Evolutionary conservation across 345 rosid species (phyloP), one percentile per base, ranked within the genome.

Genomic region (Ceriops zippeliana): DNA sequence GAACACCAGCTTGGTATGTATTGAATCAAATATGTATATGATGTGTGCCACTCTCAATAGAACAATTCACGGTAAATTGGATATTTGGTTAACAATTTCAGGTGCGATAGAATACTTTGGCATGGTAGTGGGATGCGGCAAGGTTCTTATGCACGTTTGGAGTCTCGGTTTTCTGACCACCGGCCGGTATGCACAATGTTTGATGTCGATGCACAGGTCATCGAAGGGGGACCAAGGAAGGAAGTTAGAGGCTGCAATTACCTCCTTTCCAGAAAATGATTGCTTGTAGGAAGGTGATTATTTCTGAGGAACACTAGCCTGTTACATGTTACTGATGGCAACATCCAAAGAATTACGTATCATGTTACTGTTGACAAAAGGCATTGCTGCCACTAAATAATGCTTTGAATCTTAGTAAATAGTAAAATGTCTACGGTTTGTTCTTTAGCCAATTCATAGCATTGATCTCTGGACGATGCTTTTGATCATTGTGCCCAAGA

Each of bases 91-190:
- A 5, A 13, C 32, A 26, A 59, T 69, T 67, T 35, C 82, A 93
- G 99, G 99, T 95, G 99, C 57, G 99, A 95, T 49, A 82, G 97
- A 78, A 87, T 95, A 76, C 83, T 95, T 13, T 95, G 97, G 93
- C 84, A 68, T 21, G 99, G 99, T 53, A 73, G 76, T 57, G 96
- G 96, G 56, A 88, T 95, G 34, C 68, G 46, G 7, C 93, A 88
- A 71, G 70, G 80, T 28, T 79, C 83, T 11, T 95, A 95, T 52
- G 46, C 73, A 2, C 88, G 97, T 0, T 76, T 78, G 38, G 99
- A 95, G 67, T 88, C 86, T 1, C 80, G 80, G 53, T 90, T 95
- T 67, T 95, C 99, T 3, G 97, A 95, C 72, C 99, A 95, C 74
- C 81, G 99, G 6, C 97, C 97, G 1, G 99, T 95, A 2, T 86